phyloP scores from a whole-genome alignment of 805 yeast species.

The Cyberlindnera euphorbiae region DNA sequence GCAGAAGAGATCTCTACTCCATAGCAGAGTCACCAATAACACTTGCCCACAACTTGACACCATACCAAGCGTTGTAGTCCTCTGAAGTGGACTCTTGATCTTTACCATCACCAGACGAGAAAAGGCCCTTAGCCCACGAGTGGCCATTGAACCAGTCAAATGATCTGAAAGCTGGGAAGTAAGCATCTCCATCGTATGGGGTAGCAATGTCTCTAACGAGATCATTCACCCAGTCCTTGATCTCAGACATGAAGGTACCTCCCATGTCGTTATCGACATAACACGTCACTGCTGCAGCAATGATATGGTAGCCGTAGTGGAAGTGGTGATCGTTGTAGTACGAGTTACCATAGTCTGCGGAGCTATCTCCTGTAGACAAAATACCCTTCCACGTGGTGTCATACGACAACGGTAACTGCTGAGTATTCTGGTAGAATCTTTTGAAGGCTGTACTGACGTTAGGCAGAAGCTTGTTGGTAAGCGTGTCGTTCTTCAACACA shows the following conservation, averaged over 20 bases:
- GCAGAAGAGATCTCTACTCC: conserved; percentile 52
- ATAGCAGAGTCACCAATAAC: conserved; percentile 48
- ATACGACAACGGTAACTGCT: conserved; percentile 68
- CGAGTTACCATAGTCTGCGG: conserved; percentile 69
- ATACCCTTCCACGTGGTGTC: conserved; percentile 79
- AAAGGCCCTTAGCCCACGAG: conserved; percentile 74
- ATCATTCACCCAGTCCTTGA: conserved; percentile 48
- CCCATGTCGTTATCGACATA: conserved; percentile 46
- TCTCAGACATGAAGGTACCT: conserved; percentile 40
- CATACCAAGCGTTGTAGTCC: conserved; percentile 68
- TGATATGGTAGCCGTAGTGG: conserved; percentile 71
- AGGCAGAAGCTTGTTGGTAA: conserved; percentile 49
- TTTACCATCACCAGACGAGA: conserved; percentile 68
- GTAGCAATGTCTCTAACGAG: conserved; percentile 66
- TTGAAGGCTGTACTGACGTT: conserved; percentile 63
- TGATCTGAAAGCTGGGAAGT: conserved; percentile 61
- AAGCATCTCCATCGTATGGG: conserved; percentile 47
- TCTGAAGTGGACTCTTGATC: conserved; percentile 74
- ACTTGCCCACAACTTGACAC: conserved; percentile 60
- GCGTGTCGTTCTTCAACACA: conserved; percentile 49
- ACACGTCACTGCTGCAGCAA: conserved; percentile 62
- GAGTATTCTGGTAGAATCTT: conserved; percentile 65
- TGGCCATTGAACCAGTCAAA: conserved; percentile 79
- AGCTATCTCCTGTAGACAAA: conserved; percentile 57
- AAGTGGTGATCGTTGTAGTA: conserved; percentile 73